Percentiles rank a stretch among this genome's conserved stretches.
These are phyloP conservation scores for Phytophthora citricola DNA, from an alignment of 352 stramenopile species.

Conservation along the genomic window DNA sequence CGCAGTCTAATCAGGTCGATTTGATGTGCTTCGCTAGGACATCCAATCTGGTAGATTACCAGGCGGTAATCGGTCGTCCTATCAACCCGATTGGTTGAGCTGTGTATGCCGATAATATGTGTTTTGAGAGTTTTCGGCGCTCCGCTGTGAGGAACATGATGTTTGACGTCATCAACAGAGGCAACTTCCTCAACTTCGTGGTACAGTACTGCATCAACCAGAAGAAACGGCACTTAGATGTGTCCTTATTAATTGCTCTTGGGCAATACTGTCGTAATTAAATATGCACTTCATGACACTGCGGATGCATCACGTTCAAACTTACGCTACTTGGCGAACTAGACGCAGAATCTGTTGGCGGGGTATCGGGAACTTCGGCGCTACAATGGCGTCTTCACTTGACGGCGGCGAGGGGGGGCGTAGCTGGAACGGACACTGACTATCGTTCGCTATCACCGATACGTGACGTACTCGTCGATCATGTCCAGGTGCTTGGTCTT, in stretches of 20 bases:
- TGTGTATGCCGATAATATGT: not conserved
- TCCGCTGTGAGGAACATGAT: not conserved
- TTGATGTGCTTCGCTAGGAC: slow-evolving; percentile 2
- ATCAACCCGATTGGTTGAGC: slow-evolving; percentile 14
- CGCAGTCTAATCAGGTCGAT: slow-evolving; percentile 19
- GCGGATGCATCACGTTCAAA: slow-evolving; percentile 20
- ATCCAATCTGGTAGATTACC: slow-evolving; percentile 20
- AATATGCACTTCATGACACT: slow-evolving; percentile 10
- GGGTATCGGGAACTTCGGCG: slow-evolving; percentile 18
- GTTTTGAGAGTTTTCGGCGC: not conserved
- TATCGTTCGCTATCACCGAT: slow-evolving; percentile 19
- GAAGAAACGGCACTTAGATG: slow-evolving; percentile 5
- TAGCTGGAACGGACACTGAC: slow-evolving; percentile 12
- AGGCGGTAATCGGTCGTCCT: not conserved
- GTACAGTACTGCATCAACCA: not conserved
- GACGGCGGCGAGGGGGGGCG: too few relatives aligned
- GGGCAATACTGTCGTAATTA: not conserved
- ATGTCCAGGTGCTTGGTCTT: slow-evolving; percentile 45
- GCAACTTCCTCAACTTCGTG: not conserved
- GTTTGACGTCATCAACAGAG: not conserved
- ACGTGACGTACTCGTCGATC: slow-evolving; percentile 54
- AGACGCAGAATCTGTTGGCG: slow-evolving; percentile 7
- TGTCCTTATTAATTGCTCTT: not conserved
- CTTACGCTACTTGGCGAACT: slow-evolving; percentile 24
- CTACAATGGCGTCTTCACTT: too few relatives aligned